A percentile compares a stretch with the other conserved stretches of the same genome.
Evolutionary conservation across 352 stramenopile species (phyloP).

Genomic region (Globisporangium nagaii): DNA sequence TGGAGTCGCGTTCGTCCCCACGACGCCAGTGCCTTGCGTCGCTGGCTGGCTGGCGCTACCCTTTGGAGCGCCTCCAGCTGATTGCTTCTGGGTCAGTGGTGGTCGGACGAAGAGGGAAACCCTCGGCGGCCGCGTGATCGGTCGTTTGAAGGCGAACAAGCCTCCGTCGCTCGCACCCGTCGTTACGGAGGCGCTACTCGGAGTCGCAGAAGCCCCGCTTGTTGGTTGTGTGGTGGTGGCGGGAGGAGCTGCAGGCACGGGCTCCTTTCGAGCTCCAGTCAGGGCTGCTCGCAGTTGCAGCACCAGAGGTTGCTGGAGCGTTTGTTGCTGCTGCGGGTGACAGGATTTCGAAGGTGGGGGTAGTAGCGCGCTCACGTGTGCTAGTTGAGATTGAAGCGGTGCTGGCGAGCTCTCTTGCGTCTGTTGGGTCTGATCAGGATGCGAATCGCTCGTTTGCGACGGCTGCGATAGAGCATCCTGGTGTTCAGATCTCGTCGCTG

Average conservation of each 20-base stretch:
- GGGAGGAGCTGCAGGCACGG: neutral
- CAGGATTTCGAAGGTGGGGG: neutral
- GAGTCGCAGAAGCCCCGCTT: neutral
- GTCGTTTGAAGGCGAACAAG: neutral
- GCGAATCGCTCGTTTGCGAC: too few relatives aligned
- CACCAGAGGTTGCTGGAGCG: neutral
- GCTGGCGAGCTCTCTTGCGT: too few relatives aligned
- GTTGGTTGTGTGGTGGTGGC: neutral
- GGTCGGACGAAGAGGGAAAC: conserved; percentile 2
- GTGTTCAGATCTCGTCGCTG: too few relatives aligned
- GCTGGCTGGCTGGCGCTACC: too few relatives aligned
- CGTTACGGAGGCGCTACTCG: neutral
- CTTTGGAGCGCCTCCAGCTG: neutral
- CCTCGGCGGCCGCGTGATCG: conserved; percentile 4
- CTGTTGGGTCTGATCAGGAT: too few relatives aligned
- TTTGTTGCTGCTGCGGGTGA: neutral
- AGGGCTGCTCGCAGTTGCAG: neutral
- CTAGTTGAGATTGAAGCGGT: too few relatives aligned
- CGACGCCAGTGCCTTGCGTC: neutral
- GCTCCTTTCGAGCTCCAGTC: neutral
- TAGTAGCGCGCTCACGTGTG: too few relatives aligned
- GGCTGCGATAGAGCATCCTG: too few relatives aligned
- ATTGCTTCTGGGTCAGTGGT: neutral
- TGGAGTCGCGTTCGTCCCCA: neutral
- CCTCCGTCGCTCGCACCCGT: neutral